These are phyloP conservation scores for Polytrichum formosum DNA, from an alignment of 225 moss, liverwort and hornwort species.

Conservation along the genomic window DNA sequence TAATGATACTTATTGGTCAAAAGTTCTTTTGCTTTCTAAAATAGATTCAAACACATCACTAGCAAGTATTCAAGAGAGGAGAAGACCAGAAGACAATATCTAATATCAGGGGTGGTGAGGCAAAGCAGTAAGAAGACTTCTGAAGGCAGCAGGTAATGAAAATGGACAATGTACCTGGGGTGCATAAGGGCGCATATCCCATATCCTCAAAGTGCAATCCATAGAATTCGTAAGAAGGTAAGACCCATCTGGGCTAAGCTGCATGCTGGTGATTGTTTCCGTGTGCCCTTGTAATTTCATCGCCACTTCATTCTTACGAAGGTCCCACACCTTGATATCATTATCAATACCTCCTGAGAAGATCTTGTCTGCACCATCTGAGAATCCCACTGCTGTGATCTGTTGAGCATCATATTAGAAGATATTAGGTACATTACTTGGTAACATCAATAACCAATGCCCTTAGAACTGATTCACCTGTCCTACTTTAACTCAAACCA, in stretches of 20 bases:
- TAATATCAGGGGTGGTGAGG: background rate
- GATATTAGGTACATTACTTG: background rate
- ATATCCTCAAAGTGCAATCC: conserved; percentile 90
- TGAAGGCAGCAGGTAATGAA: background rate
- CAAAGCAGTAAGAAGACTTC: conserved; percentile 1
- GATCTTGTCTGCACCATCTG: conserved; percentile 89
- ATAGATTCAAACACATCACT: too few species aligned
- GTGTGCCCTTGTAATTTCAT: conserved; percentile 93
- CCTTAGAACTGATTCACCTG: too few species aligned
- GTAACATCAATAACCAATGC: background rate
- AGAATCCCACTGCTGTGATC: conserved; percentile 95
- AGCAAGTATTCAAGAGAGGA: too few species aligned
- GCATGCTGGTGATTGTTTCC: conserved; percentile 92
- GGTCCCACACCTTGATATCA: conserved; percentile 95
- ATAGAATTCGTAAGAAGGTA: conserved; percentile 95
- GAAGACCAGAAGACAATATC: too few species aligned
- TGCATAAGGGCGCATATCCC: conserved; percentile 98
- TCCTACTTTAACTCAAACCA: too few species aligned
- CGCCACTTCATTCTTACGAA: conserved; percentile 94
- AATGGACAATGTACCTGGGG: conserved; percentile 41
- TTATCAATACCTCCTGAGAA: conserved; percentile 95
- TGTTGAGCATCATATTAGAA: conserved; percentile 11
- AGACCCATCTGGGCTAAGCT: conserved; percentile 90
- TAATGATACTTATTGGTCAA: too few species aligned
- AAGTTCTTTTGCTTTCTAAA: too few species aligned